phyloP scores from a whole-genome alignment of 768 basidiomycete genomes.

The Psilocybe subaeruginosa region DNA sequence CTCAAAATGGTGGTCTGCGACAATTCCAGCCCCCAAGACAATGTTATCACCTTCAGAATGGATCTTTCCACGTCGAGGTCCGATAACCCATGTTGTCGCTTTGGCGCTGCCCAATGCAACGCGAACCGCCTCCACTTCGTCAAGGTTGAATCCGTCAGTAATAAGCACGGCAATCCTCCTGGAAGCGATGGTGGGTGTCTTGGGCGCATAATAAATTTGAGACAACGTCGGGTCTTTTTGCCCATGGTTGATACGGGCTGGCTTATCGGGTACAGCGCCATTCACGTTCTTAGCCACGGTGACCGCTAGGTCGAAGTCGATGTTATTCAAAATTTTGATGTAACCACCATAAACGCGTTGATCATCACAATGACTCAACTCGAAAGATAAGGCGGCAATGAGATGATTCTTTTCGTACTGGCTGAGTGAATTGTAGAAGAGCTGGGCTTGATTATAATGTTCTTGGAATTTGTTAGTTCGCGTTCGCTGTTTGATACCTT shows the following conservation, averaged over 20 bases:
- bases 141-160: constrained; percentile 71
- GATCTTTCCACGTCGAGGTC: constrained; percentile 64
- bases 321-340: constrained; percentile 67
- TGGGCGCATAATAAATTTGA: constrained; percentile 57
- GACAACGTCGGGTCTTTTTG: constrained; percentile 58
- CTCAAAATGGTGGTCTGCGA: constrained; percentile 75
- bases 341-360: constrained; percentile 69
- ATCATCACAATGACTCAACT: constrained; percentile 85
- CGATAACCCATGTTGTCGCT: constrained; percentile 68
- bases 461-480: constrained; percentile 80
- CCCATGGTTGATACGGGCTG: constrained; percentile 58
- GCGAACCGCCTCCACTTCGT: constrained; percentile 62
- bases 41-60: constrained; percentile 30
- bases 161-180: constrained; percentile 80
- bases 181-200: constrained; percentile 58
- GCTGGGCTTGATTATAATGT: constrained; percentile 71
- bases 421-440: constrained; percentile 85
- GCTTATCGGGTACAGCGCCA: constrained; percentile 54
- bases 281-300: constrained; percentile 69
- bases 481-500: constrained; percentile 60
- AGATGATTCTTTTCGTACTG: constrained; percentile 74
- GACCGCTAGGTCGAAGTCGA: constrained; percentile 75
- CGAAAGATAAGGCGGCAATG: constrained; percentile 73
- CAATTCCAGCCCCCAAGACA: constrained; percentile 34
- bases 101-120: constrained; percentile 51